Conservation (phyloP, 306 rosid species). For the Cajanus cajan region DNA sequence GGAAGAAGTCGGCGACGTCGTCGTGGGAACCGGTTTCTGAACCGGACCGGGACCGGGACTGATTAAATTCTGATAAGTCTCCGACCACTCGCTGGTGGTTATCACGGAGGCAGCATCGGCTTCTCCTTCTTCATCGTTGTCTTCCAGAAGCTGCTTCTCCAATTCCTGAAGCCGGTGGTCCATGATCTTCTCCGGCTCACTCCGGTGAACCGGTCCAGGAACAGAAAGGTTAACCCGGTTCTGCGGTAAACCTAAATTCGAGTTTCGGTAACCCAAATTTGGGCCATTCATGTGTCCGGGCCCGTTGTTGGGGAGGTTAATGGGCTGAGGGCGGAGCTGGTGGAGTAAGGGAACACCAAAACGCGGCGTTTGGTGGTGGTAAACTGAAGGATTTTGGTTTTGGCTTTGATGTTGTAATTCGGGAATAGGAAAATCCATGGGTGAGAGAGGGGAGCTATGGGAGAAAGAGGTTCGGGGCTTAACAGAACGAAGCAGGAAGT, state of each 20-base stretch:
- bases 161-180: slow-evolving; percentile 64
- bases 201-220: not conserved
- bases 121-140: slow-evolving; percentile 67
- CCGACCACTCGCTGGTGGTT: slow-evolving; percentile 74
- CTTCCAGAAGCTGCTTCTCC: slow-evolving; percentile 83
- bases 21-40: slow-evolving; percentile 45
- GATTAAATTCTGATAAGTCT: slow-evolving; percentile 73
- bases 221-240: slow-evolving; percentile 20
- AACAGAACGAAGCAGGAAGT: slow-evolving; percentile 57
- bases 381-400: not conserved
- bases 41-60: slow-evolving; percentile 8
- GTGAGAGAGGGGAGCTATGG: slow-evolving; percentile 49
- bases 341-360: slow-evolving; percentile 48
- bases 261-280: not conserved
- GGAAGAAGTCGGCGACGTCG: slow-evolving; percentile 75
- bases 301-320: slow-evolving; percentile 23
- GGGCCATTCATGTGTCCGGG: not conserved
- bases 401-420: slow-evolving; percentile 23
- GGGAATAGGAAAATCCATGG: slow-evolving; percentile 54
- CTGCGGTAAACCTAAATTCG: slow-evolving; percentile 29
- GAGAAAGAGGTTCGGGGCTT: slow-evolving; percentile 54
- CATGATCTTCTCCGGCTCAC: slow-evolving; percentile 55
- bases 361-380: slow-evolving; percentile 41
- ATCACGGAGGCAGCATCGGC: slow-evolving; percentile 63
- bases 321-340: slow-evolving; percentile 55